Percentiles rank a stretch among this genome's conserved stretches.
phyloP scores from a whole-genome alignment of 345 rosid genomes.

The Trapa incisa region DNA sequence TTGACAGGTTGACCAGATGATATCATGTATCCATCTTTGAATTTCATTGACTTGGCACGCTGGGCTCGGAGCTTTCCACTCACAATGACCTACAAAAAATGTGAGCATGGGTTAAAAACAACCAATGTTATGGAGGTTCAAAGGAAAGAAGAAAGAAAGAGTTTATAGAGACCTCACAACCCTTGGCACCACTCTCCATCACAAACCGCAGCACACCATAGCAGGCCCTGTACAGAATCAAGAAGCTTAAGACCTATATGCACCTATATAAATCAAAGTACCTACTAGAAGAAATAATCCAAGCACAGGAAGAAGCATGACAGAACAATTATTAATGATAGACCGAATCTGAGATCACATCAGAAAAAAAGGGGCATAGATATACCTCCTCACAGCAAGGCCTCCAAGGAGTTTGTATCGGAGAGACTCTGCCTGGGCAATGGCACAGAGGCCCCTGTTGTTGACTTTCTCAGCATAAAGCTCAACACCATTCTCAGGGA shows the following conservation, averaged over 20 bases:
- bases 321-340: not conserved
- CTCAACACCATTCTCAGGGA: slow-evolving; percentile 18
- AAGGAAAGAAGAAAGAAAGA: not conserved
- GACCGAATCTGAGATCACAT: not conserved
- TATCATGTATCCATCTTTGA: slow-evolving; percentile 43
- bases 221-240: slow-evolving; percentile 24
- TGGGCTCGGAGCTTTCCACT: slow-evolving; percentile 39
- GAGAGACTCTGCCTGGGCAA: slow-evolving; percentile 20
- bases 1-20: slow-evolving; percentile 40
- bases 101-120: not conserved
- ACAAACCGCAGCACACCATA: slow-evolving; percentile 28
- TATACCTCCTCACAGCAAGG: slow-evolving; percentile 17
- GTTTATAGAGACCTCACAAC: slow-evolving; percentile 22
- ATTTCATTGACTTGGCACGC: slow-evolving; percentile 35
- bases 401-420: slow-evolving; percentile 19
- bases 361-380: not conserved
- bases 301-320: not conserved
- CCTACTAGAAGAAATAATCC: not conserved
- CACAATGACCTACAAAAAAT: slow-evolving; percentile 22
- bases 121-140: not conserved
- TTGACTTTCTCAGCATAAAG: slow-evolving; percentile 16
- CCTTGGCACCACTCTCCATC: slow-evolving; percentile 42
- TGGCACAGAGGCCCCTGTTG: slow-evolving; percentile 20
- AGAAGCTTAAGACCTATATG: not conserved
- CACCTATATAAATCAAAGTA: not conserved